phyloP scores from a whole-genome alignment of 257 asterid species.

The Forsythia viridissima region DNA sequence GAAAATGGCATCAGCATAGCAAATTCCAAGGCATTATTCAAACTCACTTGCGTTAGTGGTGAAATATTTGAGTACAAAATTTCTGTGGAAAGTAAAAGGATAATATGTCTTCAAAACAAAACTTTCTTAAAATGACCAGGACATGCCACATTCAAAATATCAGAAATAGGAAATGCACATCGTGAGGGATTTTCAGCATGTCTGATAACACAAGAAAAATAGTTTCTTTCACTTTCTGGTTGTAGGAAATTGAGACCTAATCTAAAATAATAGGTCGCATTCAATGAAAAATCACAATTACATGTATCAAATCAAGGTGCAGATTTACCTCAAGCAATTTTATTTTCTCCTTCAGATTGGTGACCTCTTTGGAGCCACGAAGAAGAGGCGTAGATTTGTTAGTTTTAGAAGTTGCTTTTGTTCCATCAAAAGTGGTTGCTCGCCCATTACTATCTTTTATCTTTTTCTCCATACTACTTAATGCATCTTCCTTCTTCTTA shows the following conservation, averaged over 20 bases:
- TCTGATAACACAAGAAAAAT: neutral
- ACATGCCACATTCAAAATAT: neutral
- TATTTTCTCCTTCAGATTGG: slow-evolving; percentile 70
- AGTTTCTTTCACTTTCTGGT: neutral
- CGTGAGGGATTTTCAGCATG: neutral
- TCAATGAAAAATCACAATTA: neutral
- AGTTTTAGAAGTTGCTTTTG: slow-evolving; percentile 35
- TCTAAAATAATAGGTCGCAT: neutral
- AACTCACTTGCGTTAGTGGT: neutral
- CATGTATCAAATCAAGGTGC: neutral
- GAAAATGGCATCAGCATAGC: slow-evolving; percentile 4
- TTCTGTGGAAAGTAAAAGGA: neutral
- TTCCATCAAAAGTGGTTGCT: slow-evolving; percentile 35
- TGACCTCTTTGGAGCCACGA: slow-evolving; percentile 53
- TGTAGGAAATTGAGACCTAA: neutral
- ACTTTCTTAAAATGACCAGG: neutral
- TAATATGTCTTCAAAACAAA: neutral
- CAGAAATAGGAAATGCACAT: neutral
- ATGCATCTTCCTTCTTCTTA: slow-evolving; percentile 63
- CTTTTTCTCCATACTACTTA: slow-evolving; percentile 64
- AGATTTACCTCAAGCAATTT: slow-evolving; percentile 77
- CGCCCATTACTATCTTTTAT: slow-evolving; percentile 41
- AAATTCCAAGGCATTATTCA: slow-evolving; percentile 6
- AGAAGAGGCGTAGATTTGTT: slow-evolving; percentile 26
- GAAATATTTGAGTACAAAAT: neutral